Evolutionary conservation across 169 alveolate species (phyloP).

Genomic region (Cryptosporidium baileyi): DNA sequence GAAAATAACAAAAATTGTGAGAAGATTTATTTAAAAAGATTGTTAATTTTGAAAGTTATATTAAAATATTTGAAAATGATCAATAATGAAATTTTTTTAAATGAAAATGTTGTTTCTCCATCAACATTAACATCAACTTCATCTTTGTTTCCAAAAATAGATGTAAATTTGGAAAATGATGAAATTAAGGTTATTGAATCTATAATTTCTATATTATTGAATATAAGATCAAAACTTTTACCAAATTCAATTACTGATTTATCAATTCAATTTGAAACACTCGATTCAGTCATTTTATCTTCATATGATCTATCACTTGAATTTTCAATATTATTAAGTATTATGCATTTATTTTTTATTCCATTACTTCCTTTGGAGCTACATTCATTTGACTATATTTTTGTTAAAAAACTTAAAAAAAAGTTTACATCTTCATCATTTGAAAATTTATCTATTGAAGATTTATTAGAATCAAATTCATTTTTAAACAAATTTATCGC

Average conservation of each 20-base stretch:
- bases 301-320: neutral
- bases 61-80: neutral
- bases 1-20: neutral
- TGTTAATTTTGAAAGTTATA: neutral
- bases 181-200: neutral
- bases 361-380: constrained; percentile 18
- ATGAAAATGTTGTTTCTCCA: too few species aligned
- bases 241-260: constrained; percentile 22
- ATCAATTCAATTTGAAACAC: neutral
- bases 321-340: neutral
- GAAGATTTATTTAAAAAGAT: neutral
- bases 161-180: neutral
- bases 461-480: neutral
- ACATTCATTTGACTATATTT: neutral
- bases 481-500: neutral
- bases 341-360: neutral
- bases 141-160: too few species aligned
- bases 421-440: constrained; percentile 16
- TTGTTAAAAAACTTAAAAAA: constrained; percentile 10
- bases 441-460: constrained; percentile 5
- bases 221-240: constrained; percentile 4
- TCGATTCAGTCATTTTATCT: neutral
- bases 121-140: neutral
- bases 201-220: neutral
- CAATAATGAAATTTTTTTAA: neutral